phyloP scores from a whole-genome alignment of 768 basidiomycete genomes.

The Suillus weaverae region DNA sequence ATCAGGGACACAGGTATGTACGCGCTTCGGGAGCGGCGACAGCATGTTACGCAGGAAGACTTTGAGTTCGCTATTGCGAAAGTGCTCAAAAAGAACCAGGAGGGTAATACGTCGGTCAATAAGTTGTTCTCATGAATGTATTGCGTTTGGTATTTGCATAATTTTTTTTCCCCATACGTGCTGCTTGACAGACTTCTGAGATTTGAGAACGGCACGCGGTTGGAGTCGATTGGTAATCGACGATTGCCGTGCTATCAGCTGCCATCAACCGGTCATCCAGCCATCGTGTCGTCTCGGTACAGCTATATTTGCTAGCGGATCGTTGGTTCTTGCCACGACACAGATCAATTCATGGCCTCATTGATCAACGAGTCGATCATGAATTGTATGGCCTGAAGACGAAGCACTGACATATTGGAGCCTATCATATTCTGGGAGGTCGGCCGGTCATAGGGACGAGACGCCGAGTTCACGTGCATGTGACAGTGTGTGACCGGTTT shows the following conservation, averaged over 20 bases:
- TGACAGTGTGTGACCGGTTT: not conserved
- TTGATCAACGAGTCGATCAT: not conserved
- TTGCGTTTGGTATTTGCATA: not conserved
- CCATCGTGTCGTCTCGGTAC: not conserved
- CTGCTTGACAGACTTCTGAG: not conserved
- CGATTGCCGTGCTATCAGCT: not conserved
- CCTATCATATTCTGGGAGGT: not conserved
- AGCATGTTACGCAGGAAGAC: conserved; percentile 98
- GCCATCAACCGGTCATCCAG: not conserved
- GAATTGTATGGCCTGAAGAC: not conserved
- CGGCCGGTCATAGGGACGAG: not conserved
- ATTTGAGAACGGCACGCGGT: too few species aligned
- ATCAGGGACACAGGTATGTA: conserved; percentile 73
- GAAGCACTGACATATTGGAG: not conserved
- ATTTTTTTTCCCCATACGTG: not conserved
- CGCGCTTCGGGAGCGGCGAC: conserved; percentile 89
- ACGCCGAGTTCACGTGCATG: not conserved
- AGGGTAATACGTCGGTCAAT: conserved; percentile 90
- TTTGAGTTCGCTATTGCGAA: conserved; percentile 99
- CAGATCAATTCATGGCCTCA: not conserved
- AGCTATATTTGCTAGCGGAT: not conserved
- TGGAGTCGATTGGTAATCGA: not conserved
- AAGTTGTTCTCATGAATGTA: conserved; percentile 81
- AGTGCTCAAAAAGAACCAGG: conserved; percentile 96
- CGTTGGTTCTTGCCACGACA: not conserved